Conservation (phyloP, 495 filamentous ascomycete genomes). For the Xylaria intraflava region DNA sequence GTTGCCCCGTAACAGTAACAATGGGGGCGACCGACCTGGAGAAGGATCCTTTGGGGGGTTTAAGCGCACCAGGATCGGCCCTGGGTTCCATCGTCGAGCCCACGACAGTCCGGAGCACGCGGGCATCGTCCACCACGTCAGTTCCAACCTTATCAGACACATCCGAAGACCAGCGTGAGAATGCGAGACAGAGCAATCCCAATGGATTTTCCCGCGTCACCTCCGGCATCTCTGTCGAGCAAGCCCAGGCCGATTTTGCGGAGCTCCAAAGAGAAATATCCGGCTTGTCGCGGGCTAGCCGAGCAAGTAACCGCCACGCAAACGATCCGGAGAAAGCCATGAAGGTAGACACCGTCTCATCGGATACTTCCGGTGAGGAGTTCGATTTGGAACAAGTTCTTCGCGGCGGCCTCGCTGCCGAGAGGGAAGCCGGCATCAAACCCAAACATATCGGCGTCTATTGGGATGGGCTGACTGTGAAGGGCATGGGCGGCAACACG, state of each 20-base stretch:
- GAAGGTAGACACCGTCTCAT: conserved; percentile 42
- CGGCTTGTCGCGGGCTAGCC: conserved; percentile 53
- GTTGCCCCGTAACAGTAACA: not conserved
- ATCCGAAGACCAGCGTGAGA: conserved; percentile 38
- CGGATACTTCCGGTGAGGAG: conserved; percentile 37
- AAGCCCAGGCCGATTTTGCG: conserved; percentile 70
- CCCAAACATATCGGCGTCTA: conserved; percentile 74
- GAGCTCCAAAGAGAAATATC: conserved; percentile 68
- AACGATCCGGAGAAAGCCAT: conserved; percentile 34
- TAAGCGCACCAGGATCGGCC: conserved; percentile 1
- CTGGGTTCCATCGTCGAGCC: conserved; percentile 1
- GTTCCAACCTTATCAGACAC: conserved; percentile 29
- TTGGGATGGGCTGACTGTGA: conserved; percentile 72
- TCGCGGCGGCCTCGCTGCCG: conserved; percentile 60
- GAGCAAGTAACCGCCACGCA: conserved; percentile 29
- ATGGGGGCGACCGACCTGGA: not conserved
- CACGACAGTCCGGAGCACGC: conserved; percentile 14
- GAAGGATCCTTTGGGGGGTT: conserved; percentile 3
- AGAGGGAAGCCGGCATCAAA: conserved; percentile 68
- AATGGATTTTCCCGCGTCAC: conserved; percentile 43
- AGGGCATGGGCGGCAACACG: conserved; percentile 66
- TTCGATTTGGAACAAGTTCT: conserved; percentile 70
- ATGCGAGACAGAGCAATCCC: conserved; percentile 41
- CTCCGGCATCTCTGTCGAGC: conserved; percentile 59
- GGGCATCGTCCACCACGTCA: conserved; percentile 32